phyloP scores from a whole-genome alignment of 257 asterid species.

The Ballota nigra region DNA sequence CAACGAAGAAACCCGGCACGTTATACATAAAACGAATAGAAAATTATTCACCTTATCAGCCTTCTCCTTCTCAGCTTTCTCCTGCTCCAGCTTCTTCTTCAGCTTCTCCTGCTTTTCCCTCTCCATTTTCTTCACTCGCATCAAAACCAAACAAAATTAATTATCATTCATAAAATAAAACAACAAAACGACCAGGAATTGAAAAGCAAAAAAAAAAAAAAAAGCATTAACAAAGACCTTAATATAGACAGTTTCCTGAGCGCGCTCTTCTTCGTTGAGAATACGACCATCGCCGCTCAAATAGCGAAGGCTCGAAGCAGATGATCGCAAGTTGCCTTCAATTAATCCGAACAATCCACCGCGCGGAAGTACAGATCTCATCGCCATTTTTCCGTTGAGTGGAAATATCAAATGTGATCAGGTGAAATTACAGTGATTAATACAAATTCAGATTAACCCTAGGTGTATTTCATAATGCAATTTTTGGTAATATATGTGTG shows the following conservation, averaged over 20 bases:
- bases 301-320: constrained; percentile 31
- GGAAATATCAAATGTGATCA: not conserved
- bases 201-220: too few species aligned
- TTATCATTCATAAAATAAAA: not conserved
- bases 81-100: constrained; percentile 50
- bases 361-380: constrained; percentile 41
- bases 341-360: constrained; percentile 33
- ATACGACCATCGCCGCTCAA: constrained; percentile 68
- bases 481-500: not conserved
- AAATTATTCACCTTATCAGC: constrained; percentile 47
- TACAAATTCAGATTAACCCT: constrained; percentile 20
- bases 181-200: not conserved
- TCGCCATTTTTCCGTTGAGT: constrained; percentile 25
- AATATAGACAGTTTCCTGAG: constrained; percentile 69
- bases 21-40: not conserved
- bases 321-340: constrained; percentile 29
- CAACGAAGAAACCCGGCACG: not conserved
- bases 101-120: constrained; percentile 54
- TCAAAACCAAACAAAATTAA: not conserved
- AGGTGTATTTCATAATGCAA: not conserved
- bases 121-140: constrained; percentile 66
- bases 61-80: constrained; percentile 55
- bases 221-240: constrained; percentile 41
- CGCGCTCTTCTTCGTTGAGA: constrained; percentile 86
- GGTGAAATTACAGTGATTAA: constrained; percentile 1